These are phyloP conservation scores for Cladosporium sp. DNA, from an alignment of 2,329 filamentous ascomycete species.

Conservation along the genomic window DNA sequence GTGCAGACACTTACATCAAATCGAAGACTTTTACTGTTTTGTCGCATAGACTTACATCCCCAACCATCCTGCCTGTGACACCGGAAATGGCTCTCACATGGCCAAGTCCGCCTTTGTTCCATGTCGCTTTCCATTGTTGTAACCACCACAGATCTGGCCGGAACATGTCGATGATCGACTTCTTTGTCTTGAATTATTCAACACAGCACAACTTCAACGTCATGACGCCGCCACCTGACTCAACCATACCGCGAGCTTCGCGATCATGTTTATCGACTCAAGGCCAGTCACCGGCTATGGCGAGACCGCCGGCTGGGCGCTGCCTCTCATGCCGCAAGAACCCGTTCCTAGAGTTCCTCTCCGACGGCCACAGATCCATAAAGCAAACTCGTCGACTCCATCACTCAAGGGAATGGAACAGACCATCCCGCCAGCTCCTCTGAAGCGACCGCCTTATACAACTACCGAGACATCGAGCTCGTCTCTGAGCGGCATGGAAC, in stretches of 20 bases:
- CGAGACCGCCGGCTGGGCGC: constrained; percentile 28
- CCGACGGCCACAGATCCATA: background rate
- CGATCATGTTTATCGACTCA: constrained; percentile 32
- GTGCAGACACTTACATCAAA: background rate
- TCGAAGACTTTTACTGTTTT: background rate
- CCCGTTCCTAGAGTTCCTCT: background rate
- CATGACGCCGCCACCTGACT: background rate
- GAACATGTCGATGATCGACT: background rate
- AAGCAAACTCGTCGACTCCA: background rate
- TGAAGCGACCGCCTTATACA: constrained; percentile 25
- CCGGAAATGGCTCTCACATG: constrained; percentile 11
- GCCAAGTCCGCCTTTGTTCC: constrained; percentile 14
- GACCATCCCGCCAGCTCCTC: constrained; percentile 16
- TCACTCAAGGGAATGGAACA: constrained; percentile 19
- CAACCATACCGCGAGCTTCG: background rate
- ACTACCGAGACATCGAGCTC: constrained; percentile 23
- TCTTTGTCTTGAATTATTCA: constrained; percentile 18
- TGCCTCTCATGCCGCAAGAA: constrained; percentile 18
- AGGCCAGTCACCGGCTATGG: constrained; percentile 30
- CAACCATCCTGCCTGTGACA: background rate
- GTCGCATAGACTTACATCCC: background rate
- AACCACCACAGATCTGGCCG: background rate
- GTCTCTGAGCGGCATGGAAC: constrained; percentile 30
- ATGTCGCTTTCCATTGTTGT: constrained; percentile 12
- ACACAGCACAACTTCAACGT: background rate